Evolutionary conservation across 345 rosid species (phyloP).

Genomic region (Camelina neglecta): DNA sequence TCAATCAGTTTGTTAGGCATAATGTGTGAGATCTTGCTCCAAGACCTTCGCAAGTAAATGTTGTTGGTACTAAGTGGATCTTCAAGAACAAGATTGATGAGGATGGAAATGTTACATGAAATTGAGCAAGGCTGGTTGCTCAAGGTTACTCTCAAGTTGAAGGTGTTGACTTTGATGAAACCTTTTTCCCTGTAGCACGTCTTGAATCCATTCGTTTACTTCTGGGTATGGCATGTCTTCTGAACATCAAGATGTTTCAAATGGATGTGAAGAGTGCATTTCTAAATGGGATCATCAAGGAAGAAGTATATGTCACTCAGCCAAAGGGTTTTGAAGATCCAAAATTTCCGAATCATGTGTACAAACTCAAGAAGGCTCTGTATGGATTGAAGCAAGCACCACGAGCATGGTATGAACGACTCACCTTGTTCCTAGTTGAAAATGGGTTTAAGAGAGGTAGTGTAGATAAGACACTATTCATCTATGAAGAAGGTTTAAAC

Average conservation of each 20-base stretch:
- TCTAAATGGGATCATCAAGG: background rate
- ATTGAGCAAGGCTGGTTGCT: background rate
- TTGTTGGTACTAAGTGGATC: background rate
- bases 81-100: background rate
- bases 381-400: background rate
- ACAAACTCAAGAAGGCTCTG: background rate
- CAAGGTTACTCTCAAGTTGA: background rate
- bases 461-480: background rate
- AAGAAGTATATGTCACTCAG: background rate
- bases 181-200: background rate
- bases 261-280: background rate
- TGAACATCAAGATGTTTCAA: background rate
- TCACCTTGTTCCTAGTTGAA: background rate
- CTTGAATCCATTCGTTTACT: background rate
- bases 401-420: background rate
- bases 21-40: background rate
- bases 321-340: background rate
- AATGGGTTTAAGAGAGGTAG: background rate
- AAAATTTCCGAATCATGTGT: background rate
- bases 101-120: accelerated
- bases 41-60: background rate
- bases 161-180: background rate
- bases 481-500: accelerated
- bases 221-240: background rate
- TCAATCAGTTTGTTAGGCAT: background rate